These are phyloP conservation scores for Gentiana dahurica DNA, from an alignment of 257 asterid genomes.

Conservation along the genomic window DNA sequence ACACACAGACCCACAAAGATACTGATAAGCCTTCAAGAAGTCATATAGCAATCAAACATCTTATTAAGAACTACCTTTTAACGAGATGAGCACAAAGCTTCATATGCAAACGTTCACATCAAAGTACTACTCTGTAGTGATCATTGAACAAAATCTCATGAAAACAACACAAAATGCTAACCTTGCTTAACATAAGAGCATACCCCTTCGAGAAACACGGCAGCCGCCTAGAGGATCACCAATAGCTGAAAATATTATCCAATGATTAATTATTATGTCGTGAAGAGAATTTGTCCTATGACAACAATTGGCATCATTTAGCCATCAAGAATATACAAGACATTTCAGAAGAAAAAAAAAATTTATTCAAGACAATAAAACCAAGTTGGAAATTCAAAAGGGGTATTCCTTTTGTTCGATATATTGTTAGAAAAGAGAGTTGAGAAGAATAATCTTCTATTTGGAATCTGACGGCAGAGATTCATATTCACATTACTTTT, in stretches of 20 bases:
- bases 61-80: neutral
- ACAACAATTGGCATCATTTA: too few species aligned
- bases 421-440: too few species aligned
- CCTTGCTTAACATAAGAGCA: conserved; percentile 83
- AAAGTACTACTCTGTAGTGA: neutral
- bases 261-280: too few species aligned
- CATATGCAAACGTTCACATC: neutral
- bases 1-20: conserved; percentile 12
- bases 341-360: too few species aligned
- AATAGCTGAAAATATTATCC: conserved; percentile 42
- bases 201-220: conserved; percentile 68
- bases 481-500: too few species aligned
- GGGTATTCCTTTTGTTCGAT: too few species aligned
- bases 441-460: too few species aligned
- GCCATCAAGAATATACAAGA: too few species aligned
- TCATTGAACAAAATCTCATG: neutral
- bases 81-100: neutral
- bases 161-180: conserved; percentile 17
- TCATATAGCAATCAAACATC: neutral
- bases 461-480: too few species aligned
- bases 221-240: conserved; percentile 96
- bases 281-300: too few species aligned
- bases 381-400: too few species aligned
- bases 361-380: too few species aligned
- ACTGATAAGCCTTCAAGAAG: conserved; percentile 6